These are phyloP conservation scores for Candida arabinofermentans DNA, from an alignment of 805 yeast genomes.

Conservation along the genomic window DNA sequence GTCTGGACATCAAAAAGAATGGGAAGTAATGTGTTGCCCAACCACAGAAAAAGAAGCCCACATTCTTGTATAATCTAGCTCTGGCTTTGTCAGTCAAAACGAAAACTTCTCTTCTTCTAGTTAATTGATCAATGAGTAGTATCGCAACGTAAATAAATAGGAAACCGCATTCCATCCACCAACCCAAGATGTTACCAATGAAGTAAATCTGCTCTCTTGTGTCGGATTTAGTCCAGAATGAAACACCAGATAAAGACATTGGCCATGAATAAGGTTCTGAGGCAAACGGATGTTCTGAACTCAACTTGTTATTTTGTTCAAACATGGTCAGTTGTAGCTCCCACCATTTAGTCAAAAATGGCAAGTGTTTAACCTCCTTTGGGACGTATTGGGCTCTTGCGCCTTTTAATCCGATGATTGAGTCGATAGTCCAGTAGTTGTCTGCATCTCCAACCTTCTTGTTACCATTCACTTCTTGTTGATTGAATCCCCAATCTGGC, in stretches of 20 bases:
- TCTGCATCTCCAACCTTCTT: conserved; percentile 66
- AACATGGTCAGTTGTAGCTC: conserved; percentile 90
- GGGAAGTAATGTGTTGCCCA: conserved; percentile 91
- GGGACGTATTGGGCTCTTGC: conserved; percentile 61
- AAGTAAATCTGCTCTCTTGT: conserved; percentile 75
- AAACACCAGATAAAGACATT: conserved; percentile 80
- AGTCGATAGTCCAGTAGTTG: conserved; percentile 74
- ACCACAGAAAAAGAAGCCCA: conserved; percentile 80
- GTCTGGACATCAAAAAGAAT: conserved; percentile 88
- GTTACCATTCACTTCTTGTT: conserved; percentile 94
- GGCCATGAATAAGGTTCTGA: conserved; percentile 94
- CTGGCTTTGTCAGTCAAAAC: conserved; percentile 60
- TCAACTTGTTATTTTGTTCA: conserved; percentile 81
- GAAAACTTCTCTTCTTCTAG: conserved; percentile 64
- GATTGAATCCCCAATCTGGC: conserved; percentile 94
- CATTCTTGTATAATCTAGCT: conserved; percentile 69
- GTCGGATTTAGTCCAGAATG: conserved; percentile 85
- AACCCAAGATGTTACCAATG: conserved; percentile 85
- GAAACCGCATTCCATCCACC: conserved; percentile 75
- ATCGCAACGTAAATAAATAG: conserved; percentile 62
- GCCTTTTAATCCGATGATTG: conserved; percentile 62
- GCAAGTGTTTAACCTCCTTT: conserved; percentile 53
- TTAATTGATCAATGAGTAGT: conserved; percentile 67
- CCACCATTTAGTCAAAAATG: conserved; percentile 83
- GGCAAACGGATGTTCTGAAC: conserved; percentile 92